Evolutionary conservation across 1,284 basidiomycete genomes (phyloP), one percentile per base, ranked within the genome.

Genomic region (Apiotrichum mycotoxinovorans): DNA sequence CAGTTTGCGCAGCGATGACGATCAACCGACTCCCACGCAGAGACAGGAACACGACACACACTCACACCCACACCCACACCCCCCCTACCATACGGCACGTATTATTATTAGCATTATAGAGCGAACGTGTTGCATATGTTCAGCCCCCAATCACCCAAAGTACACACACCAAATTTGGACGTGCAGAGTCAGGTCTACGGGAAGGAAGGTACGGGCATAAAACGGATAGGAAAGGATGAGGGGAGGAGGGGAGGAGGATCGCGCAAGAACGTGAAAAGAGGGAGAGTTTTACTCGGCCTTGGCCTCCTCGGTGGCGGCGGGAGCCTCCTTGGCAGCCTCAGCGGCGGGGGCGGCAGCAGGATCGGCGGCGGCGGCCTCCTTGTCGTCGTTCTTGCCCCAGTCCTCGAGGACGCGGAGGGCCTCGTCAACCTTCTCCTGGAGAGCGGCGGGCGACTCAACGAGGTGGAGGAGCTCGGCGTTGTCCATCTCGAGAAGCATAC

Each of bases 401-500:
- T 78, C 75, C 57, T 72, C 73, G 56, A 78, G 69, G 45, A 78
- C 77, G 54, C 75, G 69, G 62, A 75, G 71, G 57, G 93, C 93
- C 81, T 96, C 93, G 66, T 84, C 84, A 66, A 96, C 88, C 83
- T 97, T 97, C 77, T 81, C 79, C 70, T 84, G 83, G 81, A 97
- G 84, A 43, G 91, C 85, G 20, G 91, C 89, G 41, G 81, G 80
- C 49, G 85, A 81, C 65, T 94, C 89, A 67, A 96, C 79, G 57
- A 97, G 83, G 77, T 89, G 86, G 37, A 96, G 80, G 46, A 97
- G 82, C 79, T 96, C 93, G 53, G 82, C 75, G 79, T 94, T 94
- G 78, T 96, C 92, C 91, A 97, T 96, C 84, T 97, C 93, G 65
- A 95, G 84, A 68, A 96, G 81, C 92, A 96, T 95, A 59, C 90